A percentile compares a stretch with the other conserved stretches of the same genome.
These are phyloP conservation scores for Letharia lupina DNA, from an alignment of 495 filamentous ascomycete genomes.

Conservation along the genomic window DNA sequence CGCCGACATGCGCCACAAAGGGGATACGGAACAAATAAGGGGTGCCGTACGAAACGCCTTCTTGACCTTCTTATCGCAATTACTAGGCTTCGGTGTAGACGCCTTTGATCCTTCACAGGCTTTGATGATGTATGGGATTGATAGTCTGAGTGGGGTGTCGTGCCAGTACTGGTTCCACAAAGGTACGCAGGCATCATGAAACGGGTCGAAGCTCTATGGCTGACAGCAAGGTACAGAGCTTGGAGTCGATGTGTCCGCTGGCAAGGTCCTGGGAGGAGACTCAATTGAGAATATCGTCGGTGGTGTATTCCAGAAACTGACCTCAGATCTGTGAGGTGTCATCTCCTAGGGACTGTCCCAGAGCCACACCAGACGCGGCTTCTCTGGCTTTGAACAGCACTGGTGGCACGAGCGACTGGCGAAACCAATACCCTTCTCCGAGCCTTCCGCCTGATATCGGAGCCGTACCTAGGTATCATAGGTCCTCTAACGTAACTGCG, in stretches of 20 bases:
- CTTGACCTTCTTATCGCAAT: constrained; percentile 5
- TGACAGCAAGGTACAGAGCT: constrained; percentile 2
- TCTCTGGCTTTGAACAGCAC: neutral
- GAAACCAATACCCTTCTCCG: neutral
- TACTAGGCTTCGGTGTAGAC: constrained; percentile 8
- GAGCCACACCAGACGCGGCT: neutral
- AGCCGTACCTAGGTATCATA: neutral
- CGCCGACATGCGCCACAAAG: neutral
- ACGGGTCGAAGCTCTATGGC: neutral
- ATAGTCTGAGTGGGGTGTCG: constrained; percentile 15
- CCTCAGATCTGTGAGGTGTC: neutral
- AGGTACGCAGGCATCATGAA: neutral
- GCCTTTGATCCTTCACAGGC: neutral
- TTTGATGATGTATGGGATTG: constrained; percentile 14
- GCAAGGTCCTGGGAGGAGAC: neutral
- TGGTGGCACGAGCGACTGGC: neutral
- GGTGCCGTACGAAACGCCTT: neutral
- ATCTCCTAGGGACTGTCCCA: neutral
- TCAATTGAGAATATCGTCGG: neutral
- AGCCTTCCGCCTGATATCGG: neutral
- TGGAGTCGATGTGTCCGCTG: constrained; percentile 4
- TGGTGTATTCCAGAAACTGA: neutral
- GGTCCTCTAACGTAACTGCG: neutral
- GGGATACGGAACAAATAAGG: neutral
- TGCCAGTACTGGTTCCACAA: constrained; percentile 18